Percentiles rank a stretch among this genome's conserved stretches.
Evolutionary conservation across 2,329 filamentous ascomycete genomes (phyloP).

Genomic region (Scolecobasidium constrictum): DNA sequence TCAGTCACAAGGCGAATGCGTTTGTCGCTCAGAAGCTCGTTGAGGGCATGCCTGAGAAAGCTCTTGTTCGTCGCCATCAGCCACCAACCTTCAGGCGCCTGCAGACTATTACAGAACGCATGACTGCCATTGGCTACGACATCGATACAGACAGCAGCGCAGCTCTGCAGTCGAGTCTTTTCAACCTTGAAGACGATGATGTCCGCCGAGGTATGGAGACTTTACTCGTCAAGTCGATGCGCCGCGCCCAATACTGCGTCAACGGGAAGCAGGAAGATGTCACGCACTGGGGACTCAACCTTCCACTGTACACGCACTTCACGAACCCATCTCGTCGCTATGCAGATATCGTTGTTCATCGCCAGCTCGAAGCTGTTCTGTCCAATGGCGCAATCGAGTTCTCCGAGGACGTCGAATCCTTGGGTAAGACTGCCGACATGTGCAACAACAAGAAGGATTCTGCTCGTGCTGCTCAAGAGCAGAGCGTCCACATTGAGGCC

Average conservation of each 20-base stretch:
- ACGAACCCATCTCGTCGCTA: conserved; percentile 92
- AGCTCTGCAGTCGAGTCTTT: conserved; percentile 84
- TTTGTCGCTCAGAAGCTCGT: conserved; percentile 79
- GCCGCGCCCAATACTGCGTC: conserved; percentile 90
- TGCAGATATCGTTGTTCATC: conserved; percentile 88
- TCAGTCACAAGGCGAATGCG: conserved; percentile 85
- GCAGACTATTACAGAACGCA: conserved; percentile 82
- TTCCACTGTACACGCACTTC: conserved; percentile 94
- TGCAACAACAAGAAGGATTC: conserved; percentile 99
- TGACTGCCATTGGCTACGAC: conserved; percentile 82
- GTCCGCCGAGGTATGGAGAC: conserved; percentile 98
- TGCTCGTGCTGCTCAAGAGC: conserved; percentile 91
- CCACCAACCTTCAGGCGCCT: conserved; percentile 80
- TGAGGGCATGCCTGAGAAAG: conserved; percentile 76
- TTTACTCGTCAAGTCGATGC: conserved; percentile 87
- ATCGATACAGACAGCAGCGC: conserved; percentile 86
- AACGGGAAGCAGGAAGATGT: conserved; percentile 71
- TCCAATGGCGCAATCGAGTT: conserved; percentile 77
- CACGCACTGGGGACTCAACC: conserved; percentile 84
- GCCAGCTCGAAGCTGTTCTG: conserved; percentile 79
- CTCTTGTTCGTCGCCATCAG: conserved; percentile 76
- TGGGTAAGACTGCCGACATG: conserved; percentile 86
- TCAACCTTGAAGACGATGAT: conserved; percentile 80
- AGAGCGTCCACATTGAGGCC: conserved; percentile 96
- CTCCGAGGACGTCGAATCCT: conserved; percentile 73